phyloP scores from a whole-genome alignment of 768 basidiomycete species.

The Pisolithus sp. region DNA sequence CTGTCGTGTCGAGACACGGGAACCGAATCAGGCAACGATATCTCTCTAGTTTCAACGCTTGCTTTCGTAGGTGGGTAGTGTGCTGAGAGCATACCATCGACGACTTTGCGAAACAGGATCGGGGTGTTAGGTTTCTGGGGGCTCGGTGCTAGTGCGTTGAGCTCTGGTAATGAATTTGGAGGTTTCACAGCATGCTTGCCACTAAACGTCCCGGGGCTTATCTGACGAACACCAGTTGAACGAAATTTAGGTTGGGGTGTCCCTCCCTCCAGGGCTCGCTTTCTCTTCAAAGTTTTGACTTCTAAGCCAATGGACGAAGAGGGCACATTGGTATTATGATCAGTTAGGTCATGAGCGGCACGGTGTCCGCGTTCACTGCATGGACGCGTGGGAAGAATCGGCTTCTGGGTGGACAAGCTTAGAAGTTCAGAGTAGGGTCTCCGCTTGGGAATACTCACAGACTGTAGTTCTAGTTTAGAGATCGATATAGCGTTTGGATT shows the following conservation, averaged over 20 bases:
- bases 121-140: slow-evolving; percentile 20
- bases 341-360: slow-evolving; percentile 6
- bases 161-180: slow-evolving; percentile 9
- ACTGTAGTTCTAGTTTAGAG: background rate
- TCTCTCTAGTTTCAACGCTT: slow-evolving; percentile 6
- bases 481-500: slow-evolving; percentile 6
- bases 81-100: slow-evolving; percentile 30
- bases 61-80: slow-evolving; percentile 19
- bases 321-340: slow-evolving; percentile 6
- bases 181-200: slow-evolving; percentile 24
- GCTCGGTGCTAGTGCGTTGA: slow-evolving; percentile 10
- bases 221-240: slow-evolving; percentile 31
- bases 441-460: slow-evolving; percentile 13
- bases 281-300: slow-evolving; percentile 27
- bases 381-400: slow-evolving; percentile 7
- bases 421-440: background rate
- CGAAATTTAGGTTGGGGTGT: slow-evolving; percentile 14
- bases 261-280: slow-evolving; percentile 13
- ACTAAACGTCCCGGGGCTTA: slow-evolving; percentile 30
- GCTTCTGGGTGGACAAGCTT: slow-evolving; percentile 5
- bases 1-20: slow-evolving; percentile 3
- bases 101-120: slow-evolving; percentile 35
- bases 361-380: slow-evolving; percentile 6
- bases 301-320: background rate
- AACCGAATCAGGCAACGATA: background rate